Base-by-base conservation (phyloP, 352 stramenopile species). In the Globisporangium apiculatum region DNA sequence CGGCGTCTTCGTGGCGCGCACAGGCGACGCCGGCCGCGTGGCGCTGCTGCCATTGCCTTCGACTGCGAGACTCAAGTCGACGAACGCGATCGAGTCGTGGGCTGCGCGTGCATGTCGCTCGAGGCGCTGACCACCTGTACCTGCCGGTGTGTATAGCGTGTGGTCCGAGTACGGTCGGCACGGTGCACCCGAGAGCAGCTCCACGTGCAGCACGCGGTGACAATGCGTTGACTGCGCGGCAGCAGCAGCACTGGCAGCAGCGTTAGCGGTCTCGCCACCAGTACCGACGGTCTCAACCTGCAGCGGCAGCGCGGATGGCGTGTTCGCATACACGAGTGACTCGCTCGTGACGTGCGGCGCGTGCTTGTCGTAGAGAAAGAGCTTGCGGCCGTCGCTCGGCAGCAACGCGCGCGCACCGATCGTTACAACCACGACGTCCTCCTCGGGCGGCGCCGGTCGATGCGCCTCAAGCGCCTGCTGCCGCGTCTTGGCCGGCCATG, bases 91-190 rank as follows among this genome's bases (percentile, higher is more conserved):
- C 1, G 83, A 87, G 24, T 89, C 72, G 2, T 73, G 72, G 24
- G 24, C 35, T 69, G 64, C 1, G 60, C 61, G 36, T 15, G 48
- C 36, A 24, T 62, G 6, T 62, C 58, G 43, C 6, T 45, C 47
- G 24, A 79, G 78, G 12, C 72, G 45, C 15, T 24, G 45, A 12
- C 40, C 7, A 12, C 40, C 40, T 14, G 7, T 43, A 12, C 40
- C 11, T 43, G 40, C 40, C 40, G 40, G 11, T 43, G 75, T 90
- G 51, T 94, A 94, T 50, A 94, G 53, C 14, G 73, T 69, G 42
- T 85, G 84, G 45, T 91, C 81, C 35, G 83, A 85, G 63, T 94
- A 94, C 3, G 83, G 72, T 10, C 83, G 76, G 46, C 79, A 86
- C 0, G 72, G 64, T 40, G 81, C 58, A 7, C 81, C 81, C 36